Base-by-base conservation (phyloP, 129 eudicot genomes). In the Flaveria brownii region DNA sequence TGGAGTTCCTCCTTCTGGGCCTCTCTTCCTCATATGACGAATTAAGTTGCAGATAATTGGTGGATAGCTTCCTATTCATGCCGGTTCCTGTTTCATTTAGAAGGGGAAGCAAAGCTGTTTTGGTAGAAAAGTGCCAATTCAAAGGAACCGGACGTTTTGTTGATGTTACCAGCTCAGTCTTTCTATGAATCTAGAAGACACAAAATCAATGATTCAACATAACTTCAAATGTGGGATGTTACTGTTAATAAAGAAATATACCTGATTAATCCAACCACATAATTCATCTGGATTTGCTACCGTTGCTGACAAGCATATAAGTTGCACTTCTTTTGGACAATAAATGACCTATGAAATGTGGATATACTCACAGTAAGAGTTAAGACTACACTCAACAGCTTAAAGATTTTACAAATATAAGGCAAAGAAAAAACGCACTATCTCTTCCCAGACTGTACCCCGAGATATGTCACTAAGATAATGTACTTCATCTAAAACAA, bases 401-500 rank as follows among this genome's bases (percentile, higher is more conserved):
- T 46, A 45, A 57, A 26, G 59, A 74, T 61, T 26, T 39, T 43
- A 85, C 45, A 75, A 28, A 65, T 18, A 49, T 45, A 33, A 36
- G 46, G 70, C 9, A 67, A 18, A 55, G 62, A 63, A 80, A 55
- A 22, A 42, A 84, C 97, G 76, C 85, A 94, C 97, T 20, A 89
- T 94, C 87, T 94, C 99, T 85, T 94, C 99, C 99, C 99, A 94
- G 72, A 94, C 99, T 70, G 99, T 94, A 83, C 99, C 98, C 77
- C 99, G 92, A 50, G 96, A 94, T 78, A 94, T 91, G 85, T 94
- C 97, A 83, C 99, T 94, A 72, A 94, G 82, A 86, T 94, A 94
- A 60, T 94, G 99, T 33, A 94, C 99, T 91, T 94, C 99, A 91
- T 94, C 99, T 85, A 94, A 82, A 84, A 94, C 97, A 84, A 94